Conservation (phyloP, 2,329 filamentous ascomycete genomes). For the Talaromyces sp. region DNA sequence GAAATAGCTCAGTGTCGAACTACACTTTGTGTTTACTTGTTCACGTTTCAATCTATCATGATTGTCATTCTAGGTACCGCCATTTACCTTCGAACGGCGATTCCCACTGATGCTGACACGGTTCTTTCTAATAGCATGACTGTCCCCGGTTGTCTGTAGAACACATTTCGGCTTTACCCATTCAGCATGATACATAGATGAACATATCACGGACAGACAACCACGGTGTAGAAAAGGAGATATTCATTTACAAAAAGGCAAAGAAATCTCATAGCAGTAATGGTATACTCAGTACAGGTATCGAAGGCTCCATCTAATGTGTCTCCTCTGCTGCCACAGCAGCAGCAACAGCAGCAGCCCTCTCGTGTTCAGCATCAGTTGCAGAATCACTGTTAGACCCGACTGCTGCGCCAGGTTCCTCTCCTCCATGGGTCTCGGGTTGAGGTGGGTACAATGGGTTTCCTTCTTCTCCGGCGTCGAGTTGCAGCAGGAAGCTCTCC, state of each 20-base stretch:
- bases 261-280: constrained; percentile 1
- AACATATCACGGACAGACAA: not conserved
- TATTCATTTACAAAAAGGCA: constrained; percentile 11
- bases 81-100: no score
- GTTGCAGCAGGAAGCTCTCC: constrained; percentile 96
- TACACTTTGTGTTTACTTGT: not conserved
- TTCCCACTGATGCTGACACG: not conserved
- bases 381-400: constrained; percentile 8
- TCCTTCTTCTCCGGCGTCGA: constrained; percentile 87
- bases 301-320: constrained; percentile 7
- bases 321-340: constrained; percentile 17
- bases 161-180: no score
- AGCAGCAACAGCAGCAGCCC: constrained; percentile 17
- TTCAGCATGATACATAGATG: not conserved
- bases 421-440: constrained; percentile 13
- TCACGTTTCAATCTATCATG: not conserved
- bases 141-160: no score
- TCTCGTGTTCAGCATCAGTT: constrained; percentile 10
- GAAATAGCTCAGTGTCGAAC: not conserved
- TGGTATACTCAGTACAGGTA: constrained; percentile 5
- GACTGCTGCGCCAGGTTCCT: constrained; percentile 1
- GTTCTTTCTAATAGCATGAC: no score
- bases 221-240: not conserved
- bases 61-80: not conserved
- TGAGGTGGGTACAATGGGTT: constrained; percentile 44